Evolutionary conservation across 2,329 filamentous ascomycete species (phyloP).

Genomic region (Aspergillus transmontanensis): DNA sequence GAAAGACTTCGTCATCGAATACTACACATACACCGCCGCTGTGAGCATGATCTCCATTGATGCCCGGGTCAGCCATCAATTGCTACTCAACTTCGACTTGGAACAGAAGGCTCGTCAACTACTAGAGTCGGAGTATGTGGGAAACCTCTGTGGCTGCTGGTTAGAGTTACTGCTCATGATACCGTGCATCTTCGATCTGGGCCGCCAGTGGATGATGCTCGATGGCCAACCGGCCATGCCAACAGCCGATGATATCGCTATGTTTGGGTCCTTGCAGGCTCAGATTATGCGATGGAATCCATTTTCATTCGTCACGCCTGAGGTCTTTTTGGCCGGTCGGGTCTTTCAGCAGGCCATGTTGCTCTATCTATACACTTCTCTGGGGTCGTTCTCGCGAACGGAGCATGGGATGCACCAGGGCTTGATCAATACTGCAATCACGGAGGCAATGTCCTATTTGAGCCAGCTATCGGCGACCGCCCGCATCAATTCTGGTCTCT

Average conservation of each 20-base stretch:
- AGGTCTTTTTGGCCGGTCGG: constrained; percentile 45
- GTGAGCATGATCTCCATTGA: constrained; percentile 53
- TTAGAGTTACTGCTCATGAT: constrained; percentile 33
- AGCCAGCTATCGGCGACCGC: constrained; percentile 26
- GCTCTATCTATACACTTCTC: constrained; percentile 44
- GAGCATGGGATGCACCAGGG: constrained; percentile 31
- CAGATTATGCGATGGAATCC: constrained; percentile 47
- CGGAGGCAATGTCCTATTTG: constrained; percentile 32
- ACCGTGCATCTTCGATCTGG: constrained; percentile 35
- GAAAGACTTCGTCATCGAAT: constrained; percentile 52
- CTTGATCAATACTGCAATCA: constrained; percentile 26
- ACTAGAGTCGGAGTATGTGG: constrained; percentile 29
- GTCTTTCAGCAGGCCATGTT: constrained; percentile 52
- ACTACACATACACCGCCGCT: constrained; percentile 52
- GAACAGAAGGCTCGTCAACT: constrained; percentile 40
- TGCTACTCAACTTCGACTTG: constrained; percentile 45
- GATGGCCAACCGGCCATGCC: constrained; percentile 29
- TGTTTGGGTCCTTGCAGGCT: constrained; percentile 47
- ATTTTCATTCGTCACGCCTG: constrained; percentile 34
- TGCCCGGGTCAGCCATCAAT: constrained; percentile 30
- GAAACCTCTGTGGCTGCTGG: constrained; percentile 36
- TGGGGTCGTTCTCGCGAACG: constrained; percentile 27
- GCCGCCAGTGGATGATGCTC: constrained; percentile 36
- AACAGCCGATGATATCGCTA: constrained; percentile 47
- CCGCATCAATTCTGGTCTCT: constrained; percentile 39